Conservation (phyloP, 2,329 filamentous ascomycete species). For the Xylariaceae sp. region DNA sequence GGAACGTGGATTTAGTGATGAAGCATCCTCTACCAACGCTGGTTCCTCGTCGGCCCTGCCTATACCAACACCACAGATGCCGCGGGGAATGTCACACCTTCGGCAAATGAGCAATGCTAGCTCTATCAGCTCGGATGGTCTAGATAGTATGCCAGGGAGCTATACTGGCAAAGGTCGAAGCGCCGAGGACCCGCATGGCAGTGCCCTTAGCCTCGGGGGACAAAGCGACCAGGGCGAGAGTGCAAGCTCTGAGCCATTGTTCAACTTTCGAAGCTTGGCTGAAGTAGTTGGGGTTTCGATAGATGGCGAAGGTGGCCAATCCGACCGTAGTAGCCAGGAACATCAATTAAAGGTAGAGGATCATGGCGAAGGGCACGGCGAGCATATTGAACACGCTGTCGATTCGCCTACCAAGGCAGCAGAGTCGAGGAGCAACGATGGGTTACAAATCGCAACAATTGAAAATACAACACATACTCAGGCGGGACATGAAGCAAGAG, state of each 20-base stretch:
- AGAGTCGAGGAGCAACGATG: conserved; percentile 19
- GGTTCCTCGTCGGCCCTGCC: conserved; percentile 50
- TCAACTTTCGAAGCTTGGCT: conserved; percentile 88
- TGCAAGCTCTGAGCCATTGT: conserved; percentile 74
- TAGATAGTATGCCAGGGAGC: conserved; percentile 69
- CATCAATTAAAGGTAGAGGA: conserved; percentile 47
- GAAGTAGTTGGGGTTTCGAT: conserved; percentile 78
- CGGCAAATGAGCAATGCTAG: conserved; percentile 88
- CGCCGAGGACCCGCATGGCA: conserved; percentile 58
- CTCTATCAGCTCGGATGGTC: conserved; percentile 78
- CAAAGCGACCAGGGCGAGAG: conserved; percentile 58
- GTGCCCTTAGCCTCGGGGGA: conserved; percentile 58
- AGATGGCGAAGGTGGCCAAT: conserved; percentile 48
- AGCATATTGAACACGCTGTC: conserved; percentile 45
- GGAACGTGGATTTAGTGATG: conserved; percentile 56
- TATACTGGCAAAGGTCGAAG: conserved; percentile 50
- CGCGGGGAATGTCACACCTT: conserved; percentile 72
- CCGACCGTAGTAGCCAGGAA: conserved; percentile 2
- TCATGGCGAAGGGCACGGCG: conserved; percentile 37
- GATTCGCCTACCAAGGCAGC: conserved; percentile 20
- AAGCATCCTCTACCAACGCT: conserved; percentile 39
- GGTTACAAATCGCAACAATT: conserved; percentile 29
- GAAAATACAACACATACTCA: conserved; percentile 31
- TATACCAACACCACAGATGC: conserved; percentile 55
- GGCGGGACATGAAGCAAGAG: conserved; percentile 23